A percentile compares a stretch with the other conserved stretches of the same genome.
Conservation (phyloP, 2,329 filamentous ascomycete species). For the Aspergillus costaricaensis region DNA sequence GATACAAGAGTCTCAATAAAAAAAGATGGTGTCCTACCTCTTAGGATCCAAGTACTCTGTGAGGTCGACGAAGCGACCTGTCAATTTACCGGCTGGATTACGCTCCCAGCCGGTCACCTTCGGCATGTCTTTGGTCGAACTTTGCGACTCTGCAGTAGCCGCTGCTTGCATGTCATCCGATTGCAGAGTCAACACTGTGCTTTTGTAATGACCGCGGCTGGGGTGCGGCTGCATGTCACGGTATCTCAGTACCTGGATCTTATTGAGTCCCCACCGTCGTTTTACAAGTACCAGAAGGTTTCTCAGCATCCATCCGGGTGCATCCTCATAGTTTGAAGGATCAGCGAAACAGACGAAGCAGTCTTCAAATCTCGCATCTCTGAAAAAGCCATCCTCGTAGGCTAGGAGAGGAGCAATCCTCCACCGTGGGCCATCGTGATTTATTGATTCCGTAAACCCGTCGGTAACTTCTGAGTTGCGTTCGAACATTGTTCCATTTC, state of each 20-base stretch:
- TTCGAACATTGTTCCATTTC: not conserved
- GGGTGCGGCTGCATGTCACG: slow-evolving; percentile 77
- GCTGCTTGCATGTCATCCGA: slow-evolving; percentile 30
- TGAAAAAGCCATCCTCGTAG: slow-evolving; percentile 88
- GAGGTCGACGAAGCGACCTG: slow-evolving; percentile 75
- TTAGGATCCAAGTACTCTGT: slow-evolving; percentile 91
- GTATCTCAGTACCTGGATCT: slow-evolving; percentile 85
- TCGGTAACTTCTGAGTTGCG: not conserved
- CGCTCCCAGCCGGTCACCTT: slow-evolving; percentile 97
- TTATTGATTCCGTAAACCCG: not conserved
- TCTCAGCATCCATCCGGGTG: slow-evolving; percentile 88
- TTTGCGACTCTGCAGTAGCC: slow-evolving; percentile 26
- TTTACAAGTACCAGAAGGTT: slow-evolving; percentile 85
- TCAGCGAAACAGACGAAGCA: slow-evolving; percentile 86
- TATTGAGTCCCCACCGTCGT: slow-evolving; percentile 74
- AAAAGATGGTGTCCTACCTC: slow-evolving; percentile 44
- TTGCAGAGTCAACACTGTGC: slow-evolving; percentile 71
- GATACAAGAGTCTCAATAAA: not conserved
- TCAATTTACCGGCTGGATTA: slow-evolving; percentile 74
- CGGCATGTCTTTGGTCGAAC: slow-evolving; percentile 59
- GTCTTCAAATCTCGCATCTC: slow-evolving; percentile 69
- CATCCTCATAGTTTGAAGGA: slow-evolving; percentile 83
- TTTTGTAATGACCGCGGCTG: slow-evolving; percentile 76
- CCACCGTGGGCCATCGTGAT: slow-evolving; percentile 55
- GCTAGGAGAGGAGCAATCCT: slow-evolving; percentile 71